phyloP scores from a whole-genome alignment of 164 flowering plant species.

The Tinospora cordifolia region DNA sequence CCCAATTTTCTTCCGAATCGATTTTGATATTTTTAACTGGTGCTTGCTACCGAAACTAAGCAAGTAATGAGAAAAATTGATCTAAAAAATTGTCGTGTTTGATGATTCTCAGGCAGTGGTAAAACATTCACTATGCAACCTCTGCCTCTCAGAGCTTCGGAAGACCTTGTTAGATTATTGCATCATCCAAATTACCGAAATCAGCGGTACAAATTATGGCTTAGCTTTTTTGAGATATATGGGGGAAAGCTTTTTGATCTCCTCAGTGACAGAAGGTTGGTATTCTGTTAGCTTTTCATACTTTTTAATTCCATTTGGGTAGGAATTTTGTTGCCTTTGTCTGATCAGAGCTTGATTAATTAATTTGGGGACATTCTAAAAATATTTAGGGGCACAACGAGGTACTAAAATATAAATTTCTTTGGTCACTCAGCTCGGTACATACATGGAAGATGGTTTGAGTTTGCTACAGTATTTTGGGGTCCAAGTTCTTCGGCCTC shows the following conservation, averaged over 20 bases:
- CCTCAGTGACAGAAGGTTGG: slow-evolving; percentile 90
- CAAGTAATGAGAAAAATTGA: neutral
- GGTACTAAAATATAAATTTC: neutral
- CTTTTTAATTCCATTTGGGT: neutral
- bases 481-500: neutral
- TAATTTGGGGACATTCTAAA: neutral
- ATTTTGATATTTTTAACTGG: neutral
- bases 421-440: neutral
- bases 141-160: slow-evolving; percentile 83
- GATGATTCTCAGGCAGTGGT: slow-evolving; percentile 77
- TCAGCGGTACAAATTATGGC: slow-evolving; percentile 88
- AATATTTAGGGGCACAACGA: neutral
- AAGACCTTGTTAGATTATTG: slow-evolving; percentile 79
- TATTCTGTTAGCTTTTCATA: slow-evolving; percentile 4
- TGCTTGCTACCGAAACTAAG: neutral
- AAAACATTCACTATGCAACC: slow-evolving; percentile 99
- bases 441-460: neutral
- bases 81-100: neutral
- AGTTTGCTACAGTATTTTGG: neutral
- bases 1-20: neutral
- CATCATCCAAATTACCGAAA: slow-evolving; percentile 78
- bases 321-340: neutral
- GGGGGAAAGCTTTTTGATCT: slow-evolving; percentile 98
- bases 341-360: slow-evolving; percentile 4
- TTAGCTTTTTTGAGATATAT: slow-evolving; percentile 95